phyloP scores from a whole-genome alignment of 2,329 filamentous ascomycete species.

The Hortaea sp. region DNA sequence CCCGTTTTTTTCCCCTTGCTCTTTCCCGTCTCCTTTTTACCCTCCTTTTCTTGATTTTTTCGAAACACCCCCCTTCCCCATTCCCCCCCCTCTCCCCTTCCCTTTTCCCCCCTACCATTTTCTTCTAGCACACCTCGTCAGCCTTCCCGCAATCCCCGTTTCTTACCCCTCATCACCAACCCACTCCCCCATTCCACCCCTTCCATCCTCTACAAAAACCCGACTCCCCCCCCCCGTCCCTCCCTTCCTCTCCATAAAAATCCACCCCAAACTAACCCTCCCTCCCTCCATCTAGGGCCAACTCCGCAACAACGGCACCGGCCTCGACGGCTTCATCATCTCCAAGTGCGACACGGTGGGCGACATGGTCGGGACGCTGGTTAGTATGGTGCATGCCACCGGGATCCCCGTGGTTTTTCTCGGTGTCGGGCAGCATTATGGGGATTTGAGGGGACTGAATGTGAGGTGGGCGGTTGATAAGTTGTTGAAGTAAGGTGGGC shows the following conservation, averaged over 20 bases:
- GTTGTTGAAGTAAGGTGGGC: slow-evolving; percentile 42
- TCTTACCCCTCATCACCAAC: too few relatives aligned
- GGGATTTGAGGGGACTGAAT: slow-evolving; percentile 53
- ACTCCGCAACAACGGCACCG: slow-evolving; percentile 47
- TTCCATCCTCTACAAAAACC: too few relatives aligned
- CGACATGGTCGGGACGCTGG: slow-evolving; percentile 95
- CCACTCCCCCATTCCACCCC: too few relatives aligned
- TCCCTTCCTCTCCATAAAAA: not conserved
- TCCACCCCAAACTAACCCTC: not conserved
- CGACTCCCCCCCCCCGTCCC: not conserved
- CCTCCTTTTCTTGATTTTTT: too few relatives aligned
- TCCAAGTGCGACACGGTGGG: slow-evolving; percentile 98
- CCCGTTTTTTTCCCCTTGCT: not conserved
- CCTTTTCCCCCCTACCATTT: too few relatives aligned
- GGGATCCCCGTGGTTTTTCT: slow-evolving; percentile 85
- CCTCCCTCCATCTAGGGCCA: slow-evolving; percentile 10
- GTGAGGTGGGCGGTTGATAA: slow-evolving; percentile 54
- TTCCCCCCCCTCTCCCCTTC: too few relatives aligned
- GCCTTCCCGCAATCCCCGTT: too few relatives aligned
- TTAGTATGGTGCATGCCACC: slow-evolving; percentile 95
- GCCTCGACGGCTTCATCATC: slow-evolving; percentile 93
- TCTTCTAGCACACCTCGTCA: too few relatives aligned
- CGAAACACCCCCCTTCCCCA: too few relatives aligned
- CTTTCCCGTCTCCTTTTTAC: too few relatives aligned
- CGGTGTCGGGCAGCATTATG: slow-evolving; percentile 60